A percentile compares a stretch with the other conserved stretches of the same genome.
Conservation (phyloP, 2,329 filamentous ascomycete species). For the Diaporthe amygdali region DNA sequence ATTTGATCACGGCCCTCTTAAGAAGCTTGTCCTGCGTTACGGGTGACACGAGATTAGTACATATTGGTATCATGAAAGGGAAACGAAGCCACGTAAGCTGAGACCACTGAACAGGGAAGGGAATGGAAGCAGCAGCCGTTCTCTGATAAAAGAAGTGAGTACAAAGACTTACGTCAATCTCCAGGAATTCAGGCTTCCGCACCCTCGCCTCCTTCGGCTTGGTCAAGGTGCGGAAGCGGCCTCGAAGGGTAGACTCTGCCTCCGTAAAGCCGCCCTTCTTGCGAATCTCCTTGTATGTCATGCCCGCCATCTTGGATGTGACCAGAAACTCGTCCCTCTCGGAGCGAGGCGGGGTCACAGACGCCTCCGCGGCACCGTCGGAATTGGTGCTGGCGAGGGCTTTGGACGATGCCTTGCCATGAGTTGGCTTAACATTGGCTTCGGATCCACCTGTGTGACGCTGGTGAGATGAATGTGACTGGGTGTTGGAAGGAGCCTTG, state of each 20-base stretch:
- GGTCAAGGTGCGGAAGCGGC: constrained; percentile 68
- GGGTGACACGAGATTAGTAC: background rate
- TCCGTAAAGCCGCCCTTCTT: constrained; percentile 59
- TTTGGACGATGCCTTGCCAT: background rate
- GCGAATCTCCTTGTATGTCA: constrained; percentile 71
- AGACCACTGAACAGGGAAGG: too few relatives aligned
- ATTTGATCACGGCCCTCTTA: constrained; percentile 45
- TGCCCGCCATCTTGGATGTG: constrained; percentile 56
- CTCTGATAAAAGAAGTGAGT: constrained; percentile 36
- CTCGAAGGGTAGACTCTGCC: constrained; percentile 75
- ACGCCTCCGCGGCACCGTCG: background rate
- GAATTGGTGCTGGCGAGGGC: accelerated
- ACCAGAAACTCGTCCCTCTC: constrained; percentile 57
- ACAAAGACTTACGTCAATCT: constrained; percentile 64
- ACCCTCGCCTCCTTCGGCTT: constrained; percentile 67
- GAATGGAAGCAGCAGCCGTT: too few relatives aligned
- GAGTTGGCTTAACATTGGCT: background rate
- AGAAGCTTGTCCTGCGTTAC: constrained; percentile 49
- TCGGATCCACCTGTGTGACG: background rate
- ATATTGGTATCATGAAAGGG: background rate
- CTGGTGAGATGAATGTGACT: background rate
- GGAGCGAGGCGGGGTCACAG: constrained; percentile 27
- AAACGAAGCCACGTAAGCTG: too few relatives aligned
- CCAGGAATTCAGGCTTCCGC: constrained; percentile 68
- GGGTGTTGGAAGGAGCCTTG: background rate